A percentile compares a stretch with the other conserved stretches of the same genome.
Evolutionary conservation across 2,329 filamentous ascomycete species (phyloP).

Genomic region (Aspergillus sp.): DNA sequence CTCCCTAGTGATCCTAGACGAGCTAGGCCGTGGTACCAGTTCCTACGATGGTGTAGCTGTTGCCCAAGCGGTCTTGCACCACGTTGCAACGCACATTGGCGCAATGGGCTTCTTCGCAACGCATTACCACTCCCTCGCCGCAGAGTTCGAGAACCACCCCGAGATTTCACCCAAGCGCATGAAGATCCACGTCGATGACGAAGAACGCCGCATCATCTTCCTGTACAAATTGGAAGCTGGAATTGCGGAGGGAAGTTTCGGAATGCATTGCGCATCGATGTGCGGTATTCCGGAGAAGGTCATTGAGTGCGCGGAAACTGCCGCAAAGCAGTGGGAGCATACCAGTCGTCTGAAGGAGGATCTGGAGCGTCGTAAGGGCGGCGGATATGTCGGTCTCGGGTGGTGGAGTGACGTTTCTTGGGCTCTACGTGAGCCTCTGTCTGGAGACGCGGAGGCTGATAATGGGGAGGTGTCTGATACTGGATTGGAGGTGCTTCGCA

Average conservation of each 20-base stretch:
- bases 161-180: constrained; percentile 82
- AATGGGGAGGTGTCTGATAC: constrained; percentile 35
- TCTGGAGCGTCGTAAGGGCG: constrained; percentile 68
- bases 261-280: constrained; percentile 99
- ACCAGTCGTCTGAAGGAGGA: constrained; percentile 84
- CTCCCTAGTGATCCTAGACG: constrained; percentile 92
- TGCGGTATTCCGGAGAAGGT: constrained; percentile 81
- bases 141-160: constrained; percentile 82
- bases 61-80: constrained; percentile 93
- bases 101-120: constrained; percentile 96
- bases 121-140: constrained; percentile 88
- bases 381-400: constrained; percentile 75
- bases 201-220: constrained; percentile 81
- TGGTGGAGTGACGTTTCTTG: constrained; percentile 80
- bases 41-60: constrained; percentile 96
- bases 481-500: constrained; percentile 49
- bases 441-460: constrained; percentile 23
- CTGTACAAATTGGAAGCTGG: constrained; percentile 89
- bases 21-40: constrained; percentile 86
- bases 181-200: constrained; percentile 88
- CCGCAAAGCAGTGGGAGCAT: constrained; percentile 89
- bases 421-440: constrained; percentile 53
- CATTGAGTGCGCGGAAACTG: constrained; percentile 77
- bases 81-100: constrained; percentile 85
- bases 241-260: constrained; percentile 91